Evolutionary conservation across 2,329 filamentous ascomycete genomes (phyloP).

Genomic region (Nemania sp.): DNA sequence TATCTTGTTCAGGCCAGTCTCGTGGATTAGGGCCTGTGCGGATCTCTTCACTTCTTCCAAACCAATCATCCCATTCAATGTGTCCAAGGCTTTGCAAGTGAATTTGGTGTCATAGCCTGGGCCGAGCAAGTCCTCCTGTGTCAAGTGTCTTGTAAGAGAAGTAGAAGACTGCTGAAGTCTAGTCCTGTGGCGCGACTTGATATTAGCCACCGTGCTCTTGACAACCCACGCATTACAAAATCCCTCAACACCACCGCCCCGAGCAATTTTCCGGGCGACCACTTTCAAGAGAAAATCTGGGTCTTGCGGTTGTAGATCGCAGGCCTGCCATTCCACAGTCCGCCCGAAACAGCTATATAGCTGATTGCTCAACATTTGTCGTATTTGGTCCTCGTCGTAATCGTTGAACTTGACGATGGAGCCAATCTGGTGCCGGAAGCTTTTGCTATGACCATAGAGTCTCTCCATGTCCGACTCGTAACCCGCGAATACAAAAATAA

Average conservation of each 20-base stretch:
- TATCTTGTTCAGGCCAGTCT: background rate
- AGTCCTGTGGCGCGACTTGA: constrained; percentile 1
- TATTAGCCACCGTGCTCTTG: background rate
- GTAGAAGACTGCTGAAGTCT: too few species aligned
- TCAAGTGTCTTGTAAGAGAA: too few species aligned
- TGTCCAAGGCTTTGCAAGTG: constrained; percentile 7
- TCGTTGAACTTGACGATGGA: constrained; percentile 8
- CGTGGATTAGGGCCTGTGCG: background rate
- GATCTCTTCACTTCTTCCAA: constrained; percentile 13
- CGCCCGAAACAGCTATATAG: background rate
- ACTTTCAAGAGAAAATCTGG: constrained; percentile 2
- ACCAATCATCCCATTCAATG: constrained; percentile 11
- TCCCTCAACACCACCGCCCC: background rate
- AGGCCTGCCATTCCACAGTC: background rate
- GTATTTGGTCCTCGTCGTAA: constrained; percentile 10
- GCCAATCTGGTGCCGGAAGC: background rate
- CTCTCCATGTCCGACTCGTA: constrained; percentile 8
- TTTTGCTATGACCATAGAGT: constrained; percentile 7
- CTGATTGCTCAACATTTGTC: background rate
- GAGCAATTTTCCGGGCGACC: constrained; percentile 7
- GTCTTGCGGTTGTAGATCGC: constrained; percentile 3
- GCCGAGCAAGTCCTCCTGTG: constrained; percentile 8
- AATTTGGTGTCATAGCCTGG: background rate
- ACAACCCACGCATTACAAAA: constrained; percentile 8
- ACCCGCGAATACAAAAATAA: constrained; percentile 17